Evolutionary conservation across 768 basidiomycete species (phyloP), one percentile per base, ranked within the genome.

Genomic region (Collybia sp.): DNA sequence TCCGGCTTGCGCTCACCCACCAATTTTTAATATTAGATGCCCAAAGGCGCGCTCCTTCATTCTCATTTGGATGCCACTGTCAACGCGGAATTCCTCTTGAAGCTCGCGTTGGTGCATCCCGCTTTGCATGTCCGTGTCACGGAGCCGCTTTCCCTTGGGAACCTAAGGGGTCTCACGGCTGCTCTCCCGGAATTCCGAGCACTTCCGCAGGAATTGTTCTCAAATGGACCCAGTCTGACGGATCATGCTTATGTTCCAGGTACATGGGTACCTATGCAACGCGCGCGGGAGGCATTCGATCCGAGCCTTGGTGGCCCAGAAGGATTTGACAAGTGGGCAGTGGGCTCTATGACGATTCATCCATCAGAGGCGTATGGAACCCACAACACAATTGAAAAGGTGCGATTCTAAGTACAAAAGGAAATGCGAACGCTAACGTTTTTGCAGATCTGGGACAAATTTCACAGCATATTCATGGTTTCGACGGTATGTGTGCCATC

Each of bases 51-150:
- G 1, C 69, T 90, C 3, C 67, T 91, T 12, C 87, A 90, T 53
- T 78, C 72, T 0, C 88, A 90, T 57, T 67, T 90, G n/a, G 85
- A 86, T 54, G 82, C 85, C 15, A 85, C 79, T 0, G 82, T 86
- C 17, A 77, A 83, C 43, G 72, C 70, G 1, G 56, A 65, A 15
- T 65, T 69, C 17, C 66, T 88, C 5, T 65, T 85, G 12, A 57
- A 69, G 13, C 64, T 82, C 10, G 85, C 83, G 1, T 59, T 82
- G 18, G 60, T 76, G 43, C 68, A 88, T 30, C 70, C 77, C 2
- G 70, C 73, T 6, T 66, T 89, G n/a, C 80, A 88, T 61, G 71
- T 89, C 42, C 69, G 77, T 19, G 63, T 72, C 2, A 52, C 70
- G 6, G 57, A 68, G 17, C 50, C 54, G 4, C 46, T 86, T 12